Evolutionary conservation across 1,284 basidiomycete genomes (phyloP).

Genomic region (Trichosporon faecale): DNA sequence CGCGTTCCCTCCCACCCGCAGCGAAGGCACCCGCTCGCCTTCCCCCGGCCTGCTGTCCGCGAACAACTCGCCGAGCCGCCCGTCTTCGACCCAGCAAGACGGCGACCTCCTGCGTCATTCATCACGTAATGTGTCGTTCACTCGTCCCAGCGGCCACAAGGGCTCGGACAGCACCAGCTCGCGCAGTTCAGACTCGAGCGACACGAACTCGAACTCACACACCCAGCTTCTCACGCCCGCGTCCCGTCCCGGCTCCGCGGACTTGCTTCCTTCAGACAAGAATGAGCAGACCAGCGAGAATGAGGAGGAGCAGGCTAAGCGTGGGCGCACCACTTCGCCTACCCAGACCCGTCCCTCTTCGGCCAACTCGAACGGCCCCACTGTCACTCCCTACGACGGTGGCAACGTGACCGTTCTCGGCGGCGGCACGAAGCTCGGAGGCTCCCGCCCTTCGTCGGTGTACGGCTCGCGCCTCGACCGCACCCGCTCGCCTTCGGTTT

Average conservation of each 20-base stretch:
- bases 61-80: constrained; percentile 16
- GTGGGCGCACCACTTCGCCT: constrained; percentile 14
- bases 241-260: constrained; percentile 42
- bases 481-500: constrained; percentile 46
- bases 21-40: constrained; percentile 18
- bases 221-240: constrained; percentile 46
- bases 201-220: constrained; percentile 35
- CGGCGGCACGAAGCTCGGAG: constrained; percentile 52
- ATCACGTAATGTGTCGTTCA: constrained; percentile 15
- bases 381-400: constrained; percentile 52
- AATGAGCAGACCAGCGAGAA: constrained; percentile 11
- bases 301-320: constrained; percentile 20
- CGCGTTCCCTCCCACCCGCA: constrained; percentile 44
- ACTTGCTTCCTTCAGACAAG: constrained; percentile 29
- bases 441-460: constrained; percentile 40
- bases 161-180: constrained; percentile 30
- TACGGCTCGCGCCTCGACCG: constrained; percentile 28
- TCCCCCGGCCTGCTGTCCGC: constrained; percentile 35
- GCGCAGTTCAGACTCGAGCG: constrained; percentile 33
- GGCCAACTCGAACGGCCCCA: constrained; percentile 24
- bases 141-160: constrained; percentile 19
- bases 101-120: constrained; percentile 6
- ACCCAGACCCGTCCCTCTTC: constrained; percentile 21
- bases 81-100: background rate
- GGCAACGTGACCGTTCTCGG: constrained; percentile 54